Conservation (phyloP, 352 stramenopile genomes). For the Phytophthora nicotianae region DNA sequence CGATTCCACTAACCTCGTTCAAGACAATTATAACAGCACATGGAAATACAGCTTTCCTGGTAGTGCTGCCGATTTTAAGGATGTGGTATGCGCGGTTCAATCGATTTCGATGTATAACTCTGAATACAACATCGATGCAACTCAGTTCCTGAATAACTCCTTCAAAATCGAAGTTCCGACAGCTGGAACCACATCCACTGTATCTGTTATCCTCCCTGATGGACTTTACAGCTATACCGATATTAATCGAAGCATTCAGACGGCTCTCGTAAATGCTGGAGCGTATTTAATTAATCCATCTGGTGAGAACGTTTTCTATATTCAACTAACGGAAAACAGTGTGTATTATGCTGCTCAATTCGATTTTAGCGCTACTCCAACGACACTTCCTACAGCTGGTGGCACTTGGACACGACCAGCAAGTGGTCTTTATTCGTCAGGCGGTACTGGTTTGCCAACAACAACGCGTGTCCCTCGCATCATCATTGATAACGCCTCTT, state of each 20-base stretch:
- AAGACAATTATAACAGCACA: neutral
- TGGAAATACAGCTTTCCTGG: neutral
- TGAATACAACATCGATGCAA: neutral
- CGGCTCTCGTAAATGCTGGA: neutral
- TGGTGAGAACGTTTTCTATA: neutral
- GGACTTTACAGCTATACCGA: neutral
- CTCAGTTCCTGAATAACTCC: neutral
- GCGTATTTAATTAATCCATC: neutral
- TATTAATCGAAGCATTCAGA: neutral
- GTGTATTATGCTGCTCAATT: neutral
- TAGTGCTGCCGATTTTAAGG: neutral
- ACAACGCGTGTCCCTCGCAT: neutral
- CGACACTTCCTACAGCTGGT: neutral
- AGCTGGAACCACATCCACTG: neutral
- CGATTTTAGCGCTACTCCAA: neutral
- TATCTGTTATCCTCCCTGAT: neutral
- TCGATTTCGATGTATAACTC: neutral
- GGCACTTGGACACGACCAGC: neutral
- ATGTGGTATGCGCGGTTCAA: neutral
- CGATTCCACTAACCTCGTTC: neutral
- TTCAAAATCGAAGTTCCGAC: neutral
- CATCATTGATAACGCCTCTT: neutral
- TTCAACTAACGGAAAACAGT: neutral
- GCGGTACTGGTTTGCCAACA: neutral
- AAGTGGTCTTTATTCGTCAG: neutral